phyloP scores from a whole-genome alignment of 805 yeast species.

The Candida andamanensis region DNA sequence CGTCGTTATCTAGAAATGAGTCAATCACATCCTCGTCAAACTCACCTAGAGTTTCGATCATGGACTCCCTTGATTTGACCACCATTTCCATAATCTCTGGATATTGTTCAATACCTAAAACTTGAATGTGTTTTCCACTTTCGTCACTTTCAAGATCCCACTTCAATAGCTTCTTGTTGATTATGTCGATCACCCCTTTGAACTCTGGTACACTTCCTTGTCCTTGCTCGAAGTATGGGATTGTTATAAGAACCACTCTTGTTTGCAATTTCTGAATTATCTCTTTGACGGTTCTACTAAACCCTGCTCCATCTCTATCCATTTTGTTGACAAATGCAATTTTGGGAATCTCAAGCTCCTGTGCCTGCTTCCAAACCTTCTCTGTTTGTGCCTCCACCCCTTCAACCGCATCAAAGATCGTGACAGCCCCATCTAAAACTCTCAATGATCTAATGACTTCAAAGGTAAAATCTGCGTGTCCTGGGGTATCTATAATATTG shows the following conservation, averaged over 20 bases:
- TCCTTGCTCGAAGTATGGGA: conserved; percentile 58
- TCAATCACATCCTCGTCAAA: conserved; percentile 74
- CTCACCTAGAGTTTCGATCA: conserved; percentile 81
- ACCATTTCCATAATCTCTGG: conserved; percentile 43
- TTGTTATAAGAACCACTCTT: conserved; percentile 64
- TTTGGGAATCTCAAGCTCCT: conserved; percentile 60
- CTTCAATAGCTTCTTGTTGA: conserved; percentile 52
- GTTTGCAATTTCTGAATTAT: conserved; percentile 72
- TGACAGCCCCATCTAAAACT: conserved; percentile 91
- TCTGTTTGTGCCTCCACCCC: conserved; percentile 99
- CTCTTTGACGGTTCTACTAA: conserved; percentile 82
- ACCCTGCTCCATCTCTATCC: conserved; percentile 97
- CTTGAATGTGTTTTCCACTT: conserved; percentile 50
- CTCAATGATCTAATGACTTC: conserved; percentile 88
- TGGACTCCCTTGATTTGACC: conserved; percentile 58
- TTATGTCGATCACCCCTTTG: conserved; percentile 71
- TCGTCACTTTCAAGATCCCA: conserved; percentile 41
- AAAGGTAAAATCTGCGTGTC: conserved; percentile 95
- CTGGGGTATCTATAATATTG: conserved; percentile 94
- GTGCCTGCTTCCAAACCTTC: conserved; percentile 91
- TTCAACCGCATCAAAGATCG: conserved; percentile 90
- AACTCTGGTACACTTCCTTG: conserved; percentile 39
- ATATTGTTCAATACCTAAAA: conserved; percentile 36
- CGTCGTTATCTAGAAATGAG: conserved; percentile 64
- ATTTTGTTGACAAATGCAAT: conserved; percentile 85